Conservation (phyloP, 2,329 filamentous ascomycete genomes). For the Pseudocercospora musae region DNA sequence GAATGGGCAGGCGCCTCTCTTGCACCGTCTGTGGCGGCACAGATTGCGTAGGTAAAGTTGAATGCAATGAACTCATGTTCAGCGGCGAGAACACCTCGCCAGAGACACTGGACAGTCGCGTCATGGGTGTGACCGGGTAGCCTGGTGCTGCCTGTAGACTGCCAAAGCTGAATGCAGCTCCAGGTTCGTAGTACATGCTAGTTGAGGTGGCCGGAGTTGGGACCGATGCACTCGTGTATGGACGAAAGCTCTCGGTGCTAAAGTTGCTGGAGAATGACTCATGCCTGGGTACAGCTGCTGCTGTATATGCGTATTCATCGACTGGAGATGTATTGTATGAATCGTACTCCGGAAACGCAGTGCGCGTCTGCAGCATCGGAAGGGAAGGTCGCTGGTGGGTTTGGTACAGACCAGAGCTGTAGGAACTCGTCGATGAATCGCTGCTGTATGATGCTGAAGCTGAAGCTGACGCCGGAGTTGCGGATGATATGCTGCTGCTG, state of each 20-base stretch:
- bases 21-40: slow-evolving; percentile 33
- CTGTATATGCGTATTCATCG: slow-evolving; percentile 30
- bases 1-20: slow-evolving; percentile 33
- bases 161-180: slow-evolving; percentile 29
- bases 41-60: slow-evolving; percentile 33
- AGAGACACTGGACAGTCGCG: slow-evolving; percentile 29
- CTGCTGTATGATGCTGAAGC: slow-evolving; percentile 15
- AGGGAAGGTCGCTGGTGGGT: slow-evolving; percentile 27
- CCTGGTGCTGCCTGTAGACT: slow-evolving; percentile 24
- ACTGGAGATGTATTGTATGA: slow-evolving; percentile 30
- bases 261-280: slow-evolving; percentile 29
- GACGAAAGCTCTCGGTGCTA: slow-evolving; percentile 27
- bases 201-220: slow-evolving; percentile 26
- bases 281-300: slow-evolving; percentile 25
- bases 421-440: slow-evolving; percentile 13
- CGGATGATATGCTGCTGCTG: slow-evolving; percentile 10
- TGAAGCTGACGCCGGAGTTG: background rate
- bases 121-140: slow-evolving; percentile 15
- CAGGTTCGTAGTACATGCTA: slow-evolving; percentile 29
- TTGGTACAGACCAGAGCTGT: slow-evolving; percentile 15
- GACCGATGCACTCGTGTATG: slow-evolving; percentile 27
- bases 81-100: slow-evolving; percentile 31
- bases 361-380: slow-evolving; percentile 27
- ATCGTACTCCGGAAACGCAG: slow-evolving; percentile 27
- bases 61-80: slow-evolving; percentile 36